Conservation (phyloP, 1,284 basidiomycete genomes). For the Xerocomus alliaceus region DNA sequence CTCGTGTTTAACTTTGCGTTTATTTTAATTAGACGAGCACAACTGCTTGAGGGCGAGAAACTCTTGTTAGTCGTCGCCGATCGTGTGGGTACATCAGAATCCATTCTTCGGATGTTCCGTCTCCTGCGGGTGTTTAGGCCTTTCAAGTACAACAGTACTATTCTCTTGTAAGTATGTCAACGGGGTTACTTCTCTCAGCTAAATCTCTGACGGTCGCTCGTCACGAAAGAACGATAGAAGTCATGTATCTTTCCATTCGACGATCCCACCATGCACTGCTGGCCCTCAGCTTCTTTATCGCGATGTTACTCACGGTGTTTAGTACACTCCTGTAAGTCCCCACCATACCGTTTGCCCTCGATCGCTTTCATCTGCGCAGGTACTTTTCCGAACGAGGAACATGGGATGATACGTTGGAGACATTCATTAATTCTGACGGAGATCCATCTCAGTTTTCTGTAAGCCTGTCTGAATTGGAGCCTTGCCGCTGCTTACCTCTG, state of each 20-base stretch:
- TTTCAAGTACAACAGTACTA: constrained; percentile 82
- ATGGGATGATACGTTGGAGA: constrained; percentile 81
- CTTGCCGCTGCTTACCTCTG: constrained; percentile 3
- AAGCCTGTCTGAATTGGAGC: constrained; percentile 23
- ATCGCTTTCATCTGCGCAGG: constrained; percentile 43
- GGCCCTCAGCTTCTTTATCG: constrained; percentile 87
- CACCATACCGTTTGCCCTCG: neutral
- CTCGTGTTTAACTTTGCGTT: neutral
- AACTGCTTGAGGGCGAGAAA: constrained; percentile 45
- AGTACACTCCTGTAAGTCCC: constrained; percentile 77
- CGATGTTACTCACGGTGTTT: constrained; percentile 85
- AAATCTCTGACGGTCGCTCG: constrained; percentile 1
- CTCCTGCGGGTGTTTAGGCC: constrained; percentile 86
- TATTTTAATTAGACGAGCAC: constrained; percentile 40
- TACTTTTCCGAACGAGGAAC: constrained; percentile 89
- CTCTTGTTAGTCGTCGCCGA: constrained; percentile 51
- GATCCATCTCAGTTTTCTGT: constrained; percentile 79
- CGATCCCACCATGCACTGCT: constrained; percentile 85
- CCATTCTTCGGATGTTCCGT: constrained; percentile 83
- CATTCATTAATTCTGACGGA: constrained; percentile 84
- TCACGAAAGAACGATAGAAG: constrained; percentile 78
- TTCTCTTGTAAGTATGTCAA: constrained; percentile 66
- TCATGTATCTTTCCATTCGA: constrained; percentile 89
- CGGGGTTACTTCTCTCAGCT: neutral
- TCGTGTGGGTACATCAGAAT: constrained; percentile 49